Evolutionary conservation across 2,329 filamentous ascomycete genomes (phyloP).

Genomic region (Exophiala aquamarina): DNA sequence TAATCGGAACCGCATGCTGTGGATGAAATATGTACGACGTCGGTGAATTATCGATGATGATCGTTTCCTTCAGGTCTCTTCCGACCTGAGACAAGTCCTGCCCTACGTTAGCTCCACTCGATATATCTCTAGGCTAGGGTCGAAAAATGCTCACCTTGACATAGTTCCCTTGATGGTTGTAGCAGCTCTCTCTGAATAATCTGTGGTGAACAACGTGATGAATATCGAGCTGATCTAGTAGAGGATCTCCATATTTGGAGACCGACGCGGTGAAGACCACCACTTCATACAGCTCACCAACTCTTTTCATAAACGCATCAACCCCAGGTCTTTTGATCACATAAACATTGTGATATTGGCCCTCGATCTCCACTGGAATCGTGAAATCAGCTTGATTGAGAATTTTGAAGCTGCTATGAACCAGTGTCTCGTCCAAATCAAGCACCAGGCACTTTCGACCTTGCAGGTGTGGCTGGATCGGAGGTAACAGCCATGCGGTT

Average conservation of each 20-base stretch:
- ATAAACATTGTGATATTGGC: conserved; percentile 98
- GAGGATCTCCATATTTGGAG: conserved; percentile 97
- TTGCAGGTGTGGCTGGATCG: conserved; percentile 73
- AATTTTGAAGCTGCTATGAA: conserved; percentile 99
- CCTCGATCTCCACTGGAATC: conserved; percentile 97
- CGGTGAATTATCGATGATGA: conserved; percentile 99
- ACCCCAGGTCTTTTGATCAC: conserved; percentile 99
- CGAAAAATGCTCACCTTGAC: conserved; percentile 64
- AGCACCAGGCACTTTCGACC: conserved; percentile 93
- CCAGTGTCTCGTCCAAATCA: conserved; percentile 92
- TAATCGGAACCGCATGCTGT: conserved; percentile 97
- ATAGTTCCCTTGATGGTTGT: conserved; percentile 99
- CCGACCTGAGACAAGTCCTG: conserved; percentile 93
- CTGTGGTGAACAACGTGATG: conserved; percentile 95
- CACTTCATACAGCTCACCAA: conserved; percentile 96
- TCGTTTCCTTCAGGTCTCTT: conserved; percentile 92
- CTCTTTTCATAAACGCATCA: conserved; percentile 97
- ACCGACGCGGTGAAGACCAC: conserved; percentile 98
- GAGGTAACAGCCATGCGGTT: conserved; percentile 75
- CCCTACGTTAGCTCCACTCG: conserved; percentile 13
- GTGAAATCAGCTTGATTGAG: conserved; percentile 98
- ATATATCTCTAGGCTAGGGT: not conserved
- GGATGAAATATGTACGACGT: conserved; percentile 99
- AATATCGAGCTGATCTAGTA: conserved; percentile 95
- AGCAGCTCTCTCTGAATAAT: conserved; percentile 96